phyloP scores from a whole-genome alignment of 805 yeast genomes.

The Wickerhamomyces bisporus region DNA sequence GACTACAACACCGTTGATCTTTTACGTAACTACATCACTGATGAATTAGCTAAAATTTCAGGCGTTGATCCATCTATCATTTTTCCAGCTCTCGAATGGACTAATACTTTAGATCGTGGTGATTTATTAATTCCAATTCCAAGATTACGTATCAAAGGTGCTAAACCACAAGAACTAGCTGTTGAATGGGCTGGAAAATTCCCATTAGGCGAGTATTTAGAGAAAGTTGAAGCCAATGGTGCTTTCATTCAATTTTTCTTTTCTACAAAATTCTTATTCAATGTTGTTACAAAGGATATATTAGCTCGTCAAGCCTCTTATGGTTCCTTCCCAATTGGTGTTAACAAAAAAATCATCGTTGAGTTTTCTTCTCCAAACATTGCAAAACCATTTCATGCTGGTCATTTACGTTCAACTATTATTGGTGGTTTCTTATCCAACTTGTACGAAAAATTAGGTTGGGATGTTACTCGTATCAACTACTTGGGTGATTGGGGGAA shows the following conservation, averaged over 20 bases:
- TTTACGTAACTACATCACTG: conserved; percentile 83
- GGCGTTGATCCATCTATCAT: conserved; percentile 67
- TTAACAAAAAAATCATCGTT: conserved; percentile 63
- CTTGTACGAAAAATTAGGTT: conserved; percentile 85
- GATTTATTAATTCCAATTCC: conserved; percentile 92
- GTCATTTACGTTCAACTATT: conserved; percentile 95
- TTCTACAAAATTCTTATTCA: conserved; percentile 57
- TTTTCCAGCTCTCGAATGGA: conserved; percentile 84
- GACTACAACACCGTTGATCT: conserved; percentile 78
- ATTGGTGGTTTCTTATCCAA: conserved; percentile 94
- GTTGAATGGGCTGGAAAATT: conserved; percentile 73
- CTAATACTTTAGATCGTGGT: conserved; percentile 82
- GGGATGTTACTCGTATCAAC: conserved; percentile 89
- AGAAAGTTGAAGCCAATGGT: conserved; percentile 76
- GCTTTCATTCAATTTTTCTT: conserved; percentile 89
- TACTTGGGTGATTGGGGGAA: conserved; percentile 99
- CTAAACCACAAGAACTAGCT: conserved; percentile 71
- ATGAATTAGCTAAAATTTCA: conserved; percentile 67
- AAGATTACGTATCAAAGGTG: conserved; percentile 79
- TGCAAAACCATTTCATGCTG: conserved; percentile 99
- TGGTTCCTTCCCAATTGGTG: conserved; percentile 74
- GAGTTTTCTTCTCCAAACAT: conserved; percentile 98
- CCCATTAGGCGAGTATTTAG: conserved; percentile 65
- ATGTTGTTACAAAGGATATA: conserved; percentile 65
- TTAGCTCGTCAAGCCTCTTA: conserved; percentile 53